These are phyloP conservation scores for Scedosporium minutisporum DNA, from an alignment of 2,329 filamentous ascomycete species.

Conservation along the genomic window DNA sequence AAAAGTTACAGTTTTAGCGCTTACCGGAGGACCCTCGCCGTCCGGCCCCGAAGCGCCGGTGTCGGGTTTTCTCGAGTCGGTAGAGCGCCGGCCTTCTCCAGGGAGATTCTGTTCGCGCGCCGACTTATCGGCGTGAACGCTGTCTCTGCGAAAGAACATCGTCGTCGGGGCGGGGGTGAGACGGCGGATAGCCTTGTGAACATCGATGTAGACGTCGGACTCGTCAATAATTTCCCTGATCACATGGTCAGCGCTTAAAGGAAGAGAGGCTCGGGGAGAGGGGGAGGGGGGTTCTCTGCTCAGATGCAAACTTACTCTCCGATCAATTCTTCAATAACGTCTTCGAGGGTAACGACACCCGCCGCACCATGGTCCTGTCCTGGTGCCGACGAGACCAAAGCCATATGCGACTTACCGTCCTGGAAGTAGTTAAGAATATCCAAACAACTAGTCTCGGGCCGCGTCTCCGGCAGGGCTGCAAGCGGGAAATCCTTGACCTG, in stretches of 20 bases:
- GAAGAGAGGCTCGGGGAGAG: too few species aligned
- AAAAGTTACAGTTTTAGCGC: slow-evolving; percentile 44
- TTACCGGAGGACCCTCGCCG: slow-evolving; percentile 3
- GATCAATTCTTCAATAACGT: slow-evolving; percentile 97
- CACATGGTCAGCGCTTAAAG: slow-evolving; percentile 13
- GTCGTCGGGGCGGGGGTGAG: slow-evolving; percentile 75
- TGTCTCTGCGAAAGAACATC: slow-evolving; percentile 35
- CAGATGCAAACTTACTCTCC: slow-evolving; percentile 62
- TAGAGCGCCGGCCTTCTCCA: background rate
- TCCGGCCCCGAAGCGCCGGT: background rate
- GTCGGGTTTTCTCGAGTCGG: background rate
- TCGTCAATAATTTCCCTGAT: slow-evolving; percentile 93
- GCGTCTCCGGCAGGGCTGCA: slow-evolving; percentile 88
- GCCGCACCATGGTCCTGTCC: slow-evolving; percentile 86
- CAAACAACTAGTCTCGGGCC: slow-evolving; percentile 88
- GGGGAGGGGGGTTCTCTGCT: background rate
- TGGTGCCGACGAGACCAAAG: slow-evolving; percentile 80
- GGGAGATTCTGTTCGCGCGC: background rate
- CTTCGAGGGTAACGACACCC: slow-evolving; percentile 90
- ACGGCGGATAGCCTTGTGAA: slow-evolving; percentile 93
- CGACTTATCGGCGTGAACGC: slow-evolving; percentile 9
- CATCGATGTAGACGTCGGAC: slow-evolving; percentile 95
- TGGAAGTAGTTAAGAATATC: slow-evolving; percentile 99
- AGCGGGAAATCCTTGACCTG: slow-evolving; percentile 83
- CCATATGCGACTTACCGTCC: slow-evolving; percentile 98